Evolutionary conservation across 148 eudicot species (phyloP), one percentile per base, ranked within the genome.

Genomic region (Silene conica): DNA sequence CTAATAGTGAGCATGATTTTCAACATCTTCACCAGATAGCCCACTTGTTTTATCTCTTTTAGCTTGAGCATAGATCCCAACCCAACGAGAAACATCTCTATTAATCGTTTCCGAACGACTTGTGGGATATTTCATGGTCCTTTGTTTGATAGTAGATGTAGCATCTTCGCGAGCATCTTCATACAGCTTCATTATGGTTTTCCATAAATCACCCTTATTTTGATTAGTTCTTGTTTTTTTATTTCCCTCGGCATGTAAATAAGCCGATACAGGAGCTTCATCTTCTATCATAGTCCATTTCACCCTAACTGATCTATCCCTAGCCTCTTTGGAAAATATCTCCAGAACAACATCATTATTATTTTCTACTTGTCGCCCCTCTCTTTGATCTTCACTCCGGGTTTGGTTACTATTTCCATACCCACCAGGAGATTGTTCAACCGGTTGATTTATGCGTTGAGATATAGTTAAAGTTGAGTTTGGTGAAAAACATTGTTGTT

Each of bases 241-340:
- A 65, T 65, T 41, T 7, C 69, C 69, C 26, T 0, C 63, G 13
- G 66, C 18, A 28, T 62, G 23, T 62, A 62, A 62, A 62, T 62
- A 62, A 21, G 66, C 66, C 11, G 66, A 62, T 21, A 23, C 66
- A 62, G 21, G 66, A 21, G 66, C 66, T 14, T 65, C 69, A 65
- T 65, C 69, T 34, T 65, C 69, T 65, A 26, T 34, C 25, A 65
- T 6, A 65, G n/a, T 65, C 69, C 69, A 65, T 65, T 31, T 65
- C 20, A 6, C n/a, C 11, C 41, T 65, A 9, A 45, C 14, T 13
- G 46, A 65, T 16, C 41, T 65, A 14, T 65, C 69, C 7, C 25
- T 65, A 11, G 69, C 13, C 41, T 34, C 18, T 34, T 21, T 18
- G 2, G 69, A 45, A n/a, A 65, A 65, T 14, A 65, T 15, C 41